Base-by-base conservation (phyloP, 2,329 filamentous ascomycete species). In the Talaromyces albobiverticillius region DNA sequence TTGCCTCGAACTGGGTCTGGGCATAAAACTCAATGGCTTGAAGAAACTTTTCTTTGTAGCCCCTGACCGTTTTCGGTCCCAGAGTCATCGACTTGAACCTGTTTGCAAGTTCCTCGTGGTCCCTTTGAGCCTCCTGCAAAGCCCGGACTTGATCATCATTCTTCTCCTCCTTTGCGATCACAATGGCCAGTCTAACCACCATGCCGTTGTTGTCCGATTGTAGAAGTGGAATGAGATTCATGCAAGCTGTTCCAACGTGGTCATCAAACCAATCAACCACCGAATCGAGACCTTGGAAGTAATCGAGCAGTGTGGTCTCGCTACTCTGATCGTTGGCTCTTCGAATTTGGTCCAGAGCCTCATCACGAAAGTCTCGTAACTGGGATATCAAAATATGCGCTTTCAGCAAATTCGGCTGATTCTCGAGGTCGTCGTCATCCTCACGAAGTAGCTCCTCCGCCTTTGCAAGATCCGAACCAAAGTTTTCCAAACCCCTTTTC, bases 21-120 rank as follows among this genome's bases (percentile, higher is more conserved):
- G 87, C 89, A 59, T 84, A 86, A 55, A 86, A 78, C 63, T 86
- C 82, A 66, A 96, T 90, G 36, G 88, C 86, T 64, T 89, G 81
- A 36, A 96, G 72, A 69, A 97, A 96, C 69, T 96, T 96, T 63
- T 95, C 89, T 76, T 97, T 99, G 77, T 99, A 99, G 3, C 93
- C 94, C 60, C 93, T 86, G 51, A 95, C 85, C 60, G 91, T 89
- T 71, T 95, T 95, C 20, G 93, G 90, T 1, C 93, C 93, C 60
- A 93, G 88, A 9, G 92, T 93, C 73, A 99, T 96, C 62, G 90
- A 93, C 75, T 96, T 92, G 77, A 99, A 96, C 49, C 93, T 83
- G 45, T 87, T 87, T 9, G 92, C 94, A 67, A 99, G 88, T 69
- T 97, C 93, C 69, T 93, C 91, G 72, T 97, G 95, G 67, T 97